Evolutionary conservation across 2,329 filamentous ascomycete genomes (phyloP).

Genomic region (Alternaria triticimaculans): DNA sequence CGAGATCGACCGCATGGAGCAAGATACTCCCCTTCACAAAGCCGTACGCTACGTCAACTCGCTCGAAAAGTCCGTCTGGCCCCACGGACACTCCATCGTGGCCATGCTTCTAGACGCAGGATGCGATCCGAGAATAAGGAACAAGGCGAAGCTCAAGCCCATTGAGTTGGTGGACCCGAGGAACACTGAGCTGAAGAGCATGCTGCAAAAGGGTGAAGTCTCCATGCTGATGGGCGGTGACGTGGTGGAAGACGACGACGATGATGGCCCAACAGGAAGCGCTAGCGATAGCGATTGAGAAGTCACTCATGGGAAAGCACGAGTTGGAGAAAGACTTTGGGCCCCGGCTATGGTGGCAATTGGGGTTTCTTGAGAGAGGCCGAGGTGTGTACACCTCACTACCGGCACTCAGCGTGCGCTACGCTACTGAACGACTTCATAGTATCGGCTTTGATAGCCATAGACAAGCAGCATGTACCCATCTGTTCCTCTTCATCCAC

Average conservation of each 20-base stretch:
- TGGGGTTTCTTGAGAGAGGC: slow-evolving; percentile 8
- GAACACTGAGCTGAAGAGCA: slow-evolving; percentile 66
- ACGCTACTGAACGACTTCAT: slow-evolving; percentile 6
- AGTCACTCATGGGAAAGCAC: not conserved
- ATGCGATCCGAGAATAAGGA: slow-evolving; percentile 67
- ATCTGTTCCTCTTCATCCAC: not conserved
- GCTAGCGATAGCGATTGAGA: slow-evolving; percentile 55
- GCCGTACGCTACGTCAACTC: slow-evolving; percentile 79
- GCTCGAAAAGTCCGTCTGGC: slow-evolving; percentile 67
- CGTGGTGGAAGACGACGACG: slow-evolving; percentile 58
- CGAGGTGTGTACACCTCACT: slow-evolving; percentile 7
- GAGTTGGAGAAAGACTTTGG: not conserved
- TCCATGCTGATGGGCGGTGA: slow-evolving; percentile 57
- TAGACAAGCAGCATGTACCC: slow-evolving; percentile 11
- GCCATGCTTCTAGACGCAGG: slow-evolving; percentile 85
- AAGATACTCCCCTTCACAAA: slow-evolving; percentile 80
- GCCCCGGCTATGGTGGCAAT: not conserved
- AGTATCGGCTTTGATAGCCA: slow-evolving; percentile 5
- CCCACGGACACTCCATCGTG: slow-evolving; percentile 72
- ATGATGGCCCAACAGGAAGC: slow-evolving; percentile 55
- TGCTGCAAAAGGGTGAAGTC: slow-evolving; percentile 76
- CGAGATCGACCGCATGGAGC: slow-evolving; percentile 72
- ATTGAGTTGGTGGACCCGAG: slow-evolving; percentile 75
- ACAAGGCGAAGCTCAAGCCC: slow-evolving; percentile 76
- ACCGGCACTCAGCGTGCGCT: slow-evolving; percentile 2